These are phyloP conservation scores for Colletotrichum euphorbiae DNA, from an alignment of 2,329 filamentous ascomycete species.

Conservation along the genomic window DNA sequence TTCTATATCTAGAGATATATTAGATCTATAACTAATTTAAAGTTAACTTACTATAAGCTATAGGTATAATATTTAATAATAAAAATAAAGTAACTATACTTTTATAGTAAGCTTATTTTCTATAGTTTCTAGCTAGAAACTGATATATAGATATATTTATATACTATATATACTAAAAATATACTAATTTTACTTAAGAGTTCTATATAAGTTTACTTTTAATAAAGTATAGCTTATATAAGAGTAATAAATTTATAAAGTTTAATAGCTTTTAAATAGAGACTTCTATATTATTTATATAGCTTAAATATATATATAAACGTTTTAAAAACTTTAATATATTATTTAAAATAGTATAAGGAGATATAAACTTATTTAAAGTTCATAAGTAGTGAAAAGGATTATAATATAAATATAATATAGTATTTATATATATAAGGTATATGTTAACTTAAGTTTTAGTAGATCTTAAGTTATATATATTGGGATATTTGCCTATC, in stretches of 20 bases:
- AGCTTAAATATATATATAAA: neutral
- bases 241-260: neutral
- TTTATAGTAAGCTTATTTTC: neutral
- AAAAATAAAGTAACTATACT: too few species aligned
- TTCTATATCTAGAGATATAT: neutral
- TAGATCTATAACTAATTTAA: neutral
- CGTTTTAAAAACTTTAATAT: neutral
- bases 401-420: neutral
- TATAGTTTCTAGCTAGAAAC: neutral
- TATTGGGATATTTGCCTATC: too few species aligned
- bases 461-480: neutral
- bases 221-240: neutral
- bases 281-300: constrained; percentile 1
- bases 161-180: neutral
- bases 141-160: neutral
- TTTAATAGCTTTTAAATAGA: neutral
- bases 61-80: too few species aligned
- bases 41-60: neutral
- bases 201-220: neutral
- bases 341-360: neutral
- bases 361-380: neutral
- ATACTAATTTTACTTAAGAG: neutral
- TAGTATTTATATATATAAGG: neutral
- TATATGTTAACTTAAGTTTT: neutral
- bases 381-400: neutral